These are phyloP conservation scores for Volvox carteri DNA, from an alignment of 163 green algal species.

Conservation along the genomic window DNA sequence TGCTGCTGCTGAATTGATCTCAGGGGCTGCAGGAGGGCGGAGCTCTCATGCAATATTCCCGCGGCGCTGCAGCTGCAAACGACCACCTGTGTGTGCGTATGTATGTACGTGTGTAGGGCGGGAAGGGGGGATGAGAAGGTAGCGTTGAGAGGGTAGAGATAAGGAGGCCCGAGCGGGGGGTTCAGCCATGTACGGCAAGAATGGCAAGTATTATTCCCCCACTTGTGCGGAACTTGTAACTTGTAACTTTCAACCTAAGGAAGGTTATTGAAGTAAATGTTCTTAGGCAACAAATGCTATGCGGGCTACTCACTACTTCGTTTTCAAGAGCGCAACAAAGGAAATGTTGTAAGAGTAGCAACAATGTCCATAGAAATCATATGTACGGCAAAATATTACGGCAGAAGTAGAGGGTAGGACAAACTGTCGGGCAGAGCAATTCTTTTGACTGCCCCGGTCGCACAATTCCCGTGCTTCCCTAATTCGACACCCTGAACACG, in stretches of 20 bases:
- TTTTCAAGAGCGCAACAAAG: not conserved
- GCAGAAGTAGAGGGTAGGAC: no score
- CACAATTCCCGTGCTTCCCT: no score
- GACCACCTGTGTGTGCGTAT: slow-evolving; percentile 18
- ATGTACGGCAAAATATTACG: not conserved
- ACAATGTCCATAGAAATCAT: not conserved
- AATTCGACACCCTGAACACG: no score
- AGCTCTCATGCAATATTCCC: slow-evolving; percentile 3
- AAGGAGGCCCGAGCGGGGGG: not conserved
- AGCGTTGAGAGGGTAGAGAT: not conserved
- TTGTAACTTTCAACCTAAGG: not conserved
- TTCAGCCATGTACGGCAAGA: no score
- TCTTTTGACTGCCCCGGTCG: no score
- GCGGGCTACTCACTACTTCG: not conserved
- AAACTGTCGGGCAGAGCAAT: no score
- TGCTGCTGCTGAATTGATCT: no score
- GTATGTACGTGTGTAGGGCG: not conserved
- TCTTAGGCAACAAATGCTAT: not conserved
- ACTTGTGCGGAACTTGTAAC: not conserved
- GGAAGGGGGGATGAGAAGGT: not conserved
- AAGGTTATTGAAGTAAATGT: not conserved
- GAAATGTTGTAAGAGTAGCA: not conserved
- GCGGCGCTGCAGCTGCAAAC: slow-evolving; percentile 39
- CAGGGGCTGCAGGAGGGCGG: not conserved
- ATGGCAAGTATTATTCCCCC: not conserved